These are phyloP conservation scores for Arabis hirsuta DNA, from an alignment of 345 rosid genomes.

Conservation along the genomic window DNA sequence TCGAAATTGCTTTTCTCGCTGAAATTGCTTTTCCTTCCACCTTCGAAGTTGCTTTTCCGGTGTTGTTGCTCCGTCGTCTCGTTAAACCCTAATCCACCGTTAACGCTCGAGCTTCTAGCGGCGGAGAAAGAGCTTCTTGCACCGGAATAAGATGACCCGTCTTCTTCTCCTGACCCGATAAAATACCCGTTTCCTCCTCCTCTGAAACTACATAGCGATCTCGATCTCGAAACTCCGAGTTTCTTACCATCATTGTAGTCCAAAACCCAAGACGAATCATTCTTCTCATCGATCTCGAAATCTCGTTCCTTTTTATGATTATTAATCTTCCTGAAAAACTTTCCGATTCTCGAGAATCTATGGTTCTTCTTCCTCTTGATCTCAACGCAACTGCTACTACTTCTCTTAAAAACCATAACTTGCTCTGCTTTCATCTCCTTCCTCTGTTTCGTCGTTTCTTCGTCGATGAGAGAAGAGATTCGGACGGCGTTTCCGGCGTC, in stretches of 20 bases:
- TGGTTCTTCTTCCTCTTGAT: conserved; percentile 63
- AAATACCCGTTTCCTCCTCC: conserved; percentile 72
- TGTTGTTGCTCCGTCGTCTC: conserved; percentile 71
- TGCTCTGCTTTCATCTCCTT: conserved; percentile 50
- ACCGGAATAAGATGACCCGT: conserved; percentile 57
- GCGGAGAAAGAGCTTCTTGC: conserved; percentile 71
- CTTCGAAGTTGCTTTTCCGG: conserved; percentile 77
- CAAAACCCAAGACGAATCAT: conserved; percentile 75
- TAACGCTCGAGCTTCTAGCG: conserved; percentile 84
- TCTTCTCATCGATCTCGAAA: conserved; percentile 54
- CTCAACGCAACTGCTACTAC: conserved; percentile 91
- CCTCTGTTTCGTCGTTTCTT: conserved; percentile 47
- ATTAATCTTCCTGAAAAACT: conserved; percentile 69
- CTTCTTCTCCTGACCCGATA: conserved; percentile 74
- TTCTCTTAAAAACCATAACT: conserved; percentile 69
- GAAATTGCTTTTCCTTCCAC: conserved; percentile 72
- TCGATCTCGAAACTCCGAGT: conserved; percentile 77
- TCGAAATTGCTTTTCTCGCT: conserved; percentile 44
- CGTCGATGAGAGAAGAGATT: conserved; percentile 83
- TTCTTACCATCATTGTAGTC: conserved; percentile 51
- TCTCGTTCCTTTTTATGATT: conserved; percentile 43
- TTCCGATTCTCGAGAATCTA: conserved; percentile 79
- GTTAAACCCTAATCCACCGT: conserved; percentile 54
- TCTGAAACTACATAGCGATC: conserved; percentile 89
- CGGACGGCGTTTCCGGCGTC: conserved; percentile 73